These are phyloP conservation scores for Parmelia sp. DNA, from an alignment of 495 filamentous ascomycete species.

Conservation along the genomic window DNA sequence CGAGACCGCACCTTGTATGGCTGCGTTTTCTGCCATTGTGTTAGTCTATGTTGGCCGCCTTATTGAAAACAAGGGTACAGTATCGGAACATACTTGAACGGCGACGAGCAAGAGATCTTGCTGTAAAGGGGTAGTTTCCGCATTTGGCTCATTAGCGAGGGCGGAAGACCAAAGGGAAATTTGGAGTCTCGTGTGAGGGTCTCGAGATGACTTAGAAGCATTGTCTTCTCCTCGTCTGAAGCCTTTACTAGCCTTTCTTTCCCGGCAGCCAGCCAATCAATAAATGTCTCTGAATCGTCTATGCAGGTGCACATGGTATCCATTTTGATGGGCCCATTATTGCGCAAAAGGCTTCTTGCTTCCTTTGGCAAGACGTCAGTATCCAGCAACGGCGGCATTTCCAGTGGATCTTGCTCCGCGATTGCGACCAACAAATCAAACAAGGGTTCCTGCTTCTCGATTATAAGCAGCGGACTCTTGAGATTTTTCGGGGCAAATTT, in stretches of 20 bases:
- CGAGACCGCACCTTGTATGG: background rate
- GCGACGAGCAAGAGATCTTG: background rate
- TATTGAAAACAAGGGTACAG: background rate
- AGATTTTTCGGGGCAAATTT: background rate
- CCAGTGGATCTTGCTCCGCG: background rate
- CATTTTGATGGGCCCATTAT: background rate
- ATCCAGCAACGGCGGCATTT: constrained; percentile 7
- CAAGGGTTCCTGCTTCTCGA: constrained; percentile 5
- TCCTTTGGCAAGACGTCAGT: background rate
- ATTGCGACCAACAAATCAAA: background rate
- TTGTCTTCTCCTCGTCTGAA: background rate
- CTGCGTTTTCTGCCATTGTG: background rate
- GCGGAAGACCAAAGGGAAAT: background rate
- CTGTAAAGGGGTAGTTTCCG: constrained; percentile 19
- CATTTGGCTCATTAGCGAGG: background rate
- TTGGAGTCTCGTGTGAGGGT: background rate
- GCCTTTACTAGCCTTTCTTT: background rate
- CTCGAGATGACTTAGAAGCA: constrained; percentile 14
- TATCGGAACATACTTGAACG: constrained; percentile 10
- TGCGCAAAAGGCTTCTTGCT: constrained; percentile 4
- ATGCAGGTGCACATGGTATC: background rate
- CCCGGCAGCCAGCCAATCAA: constrained; percentile 15
- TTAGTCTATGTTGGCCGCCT: background rate
- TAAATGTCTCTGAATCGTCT: background rate
- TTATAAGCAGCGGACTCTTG: background rate